Conservation (phyloP, 768 basidiomycete genomes). For the Rhizopogon vesiculosus region DNA sequence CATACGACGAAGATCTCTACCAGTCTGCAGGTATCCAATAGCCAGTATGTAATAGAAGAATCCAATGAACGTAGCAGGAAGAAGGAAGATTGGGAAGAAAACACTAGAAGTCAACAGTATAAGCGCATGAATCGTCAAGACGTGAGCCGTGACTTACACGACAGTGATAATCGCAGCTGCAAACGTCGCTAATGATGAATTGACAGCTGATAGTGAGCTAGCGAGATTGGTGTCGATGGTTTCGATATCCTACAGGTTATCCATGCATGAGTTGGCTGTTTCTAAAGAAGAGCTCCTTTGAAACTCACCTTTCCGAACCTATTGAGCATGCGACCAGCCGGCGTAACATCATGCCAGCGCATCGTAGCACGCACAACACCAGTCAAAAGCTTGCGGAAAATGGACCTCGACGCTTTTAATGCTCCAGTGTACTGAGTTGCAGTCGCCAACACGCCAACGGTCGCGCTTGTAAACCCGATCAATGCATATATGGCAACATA, state of each 20-base stretch:
- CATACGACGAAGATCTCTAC: conserved; percentile 83
- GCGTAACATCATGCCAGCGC: conserved; percentile 81
- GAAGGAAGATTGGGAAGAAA: conserved; percentile 78
- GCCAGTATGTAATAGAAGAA: conserved; percentile 67
- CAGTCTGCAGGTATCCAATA: conserved; percentile 72
- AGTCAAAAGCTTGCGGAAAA: conserved; percentile 51
- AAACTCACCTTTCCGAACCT: conserved; percentile 63
- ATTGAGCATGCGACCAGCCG: conserved; percentile 79
- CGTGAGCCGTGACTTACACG: conserved; percentile 36
- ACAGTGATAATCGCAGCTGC: conserved; percentile 71
- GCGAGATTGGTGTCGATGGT: conserved; percentile 77
- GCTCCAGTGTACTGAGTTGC: conserved; percentile 56
- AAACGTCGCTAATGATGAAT: conserved; percentile 73
- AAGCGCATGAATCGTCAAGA: conserved; percentile 12
- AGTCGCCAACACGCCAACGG: conserved; percentile 41
- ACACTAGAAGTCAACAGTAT: conserved; percentile 29
- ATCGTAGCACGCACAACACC: conserved; percentile 80
- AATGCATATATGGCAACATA: conserved; percentile 65
- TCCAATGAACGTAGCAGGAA: conserved; percentile 73
- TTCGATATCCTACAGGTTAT: conserved; percentile 59
- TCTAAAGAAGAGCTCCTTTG: not conserved
- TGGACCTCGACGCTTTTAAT: conserved; percentile 28
- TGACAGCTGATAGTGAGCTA: conserved; percentile 67
- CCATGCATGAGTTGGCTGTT: not conserved
- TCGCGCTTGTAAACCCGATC: conserved; percentile 48